Evolutionary conservation across 2,329 filamentous ascomycete species (phyloP).

Genomic region (Scedosporium minutisporum): DNA sequence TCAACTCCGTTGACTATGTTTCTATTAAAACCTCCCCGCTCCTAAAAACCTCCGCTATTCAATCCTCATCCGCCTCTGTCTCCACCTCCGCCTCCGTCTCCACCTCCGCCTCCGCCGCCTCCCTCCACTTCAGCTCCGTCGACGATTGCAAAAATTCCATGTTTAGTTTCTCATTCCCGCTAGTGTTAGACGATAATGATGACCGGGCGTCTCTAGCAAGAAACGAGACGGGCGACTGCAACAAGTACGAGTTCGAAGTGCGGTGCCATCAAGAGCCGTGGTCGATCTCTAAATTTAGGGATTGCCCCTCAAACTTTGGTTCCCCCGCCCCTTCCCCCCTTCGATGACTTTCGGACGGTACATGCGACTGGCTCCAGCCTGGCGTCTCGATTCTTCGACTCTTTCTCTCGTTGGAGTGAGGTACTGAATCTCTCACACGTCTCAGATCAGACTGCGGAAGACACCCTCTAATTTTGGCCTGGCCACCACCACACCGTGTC

Average conservation of each 20-base stretch:
- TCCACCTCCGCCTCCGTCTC: background rate
- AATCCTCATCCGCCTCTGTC: background rate
- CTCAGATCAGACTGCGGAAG: background rate
- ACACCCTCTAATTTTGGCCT: background rate
- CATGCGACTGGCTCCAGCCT: background rate
- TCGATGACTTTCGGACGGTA: background rate
- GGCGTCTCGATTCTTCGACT: background rate
- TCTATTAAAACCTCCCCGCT: background rate
- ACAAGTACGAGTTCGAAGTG: background rate
- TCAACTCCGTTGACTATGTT: background rate
- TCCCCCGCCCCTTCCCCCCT: background rate
- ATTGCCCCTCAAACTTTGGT: background rate
- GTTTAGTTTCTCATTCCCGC: background rate
- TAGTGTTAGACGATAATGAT: background rate
- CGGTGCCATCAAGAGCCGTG: background rate
- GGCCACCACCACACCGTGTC: background rate
- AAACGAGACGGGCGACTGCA: background rate
- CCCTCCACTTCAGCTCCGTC: background rate
- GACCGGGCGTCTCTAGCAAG: background rate
- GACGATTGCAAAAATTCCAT: background rate
- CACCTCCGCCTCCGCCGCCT: background rate
- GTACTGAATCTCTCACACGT: background rate
- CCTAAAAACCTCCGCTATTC: background rate
- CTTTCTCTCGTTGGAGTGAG: background rate
- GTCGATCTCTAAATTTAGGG: background rate